Conservation (phyloP, 305 asterid species). For the Ruellia speciosa region DNA sequence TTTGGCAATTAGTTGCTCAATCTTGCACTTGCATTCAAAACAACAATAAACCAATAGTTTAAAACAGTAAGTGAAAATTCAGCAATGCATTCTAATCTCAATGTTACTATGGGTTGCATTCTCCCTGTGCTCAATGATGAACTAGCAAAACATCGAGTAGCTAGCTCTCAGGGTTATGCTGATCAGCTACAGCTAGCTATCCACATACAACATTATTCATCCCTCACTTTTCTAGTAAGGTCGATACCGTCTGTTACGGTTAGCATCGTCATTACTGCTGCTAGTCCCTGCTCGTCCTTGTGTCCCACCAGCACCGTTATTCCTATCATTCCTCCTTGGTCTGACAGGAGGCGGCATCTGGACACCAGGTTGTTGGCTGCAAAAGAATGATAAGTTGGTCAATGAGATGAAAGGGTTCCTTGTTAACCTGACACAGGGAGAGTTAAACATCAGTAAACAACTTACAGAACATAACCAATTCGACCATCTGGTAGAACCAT, state of each 20-base stretch:
- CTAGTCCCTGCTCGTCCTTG: constrained; percentile 34
- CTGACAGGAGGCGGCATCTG: constrained; percentile 44
- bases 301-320: constrained; percentile 36
- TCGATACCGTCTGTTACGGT: constrained; percentile 46
- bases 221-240: constrained; percentile 37
- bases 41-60: too few relatives aligned
- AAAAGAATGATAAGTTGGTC: constrained; percentile 4
- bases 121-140: constrained; percentile 7
- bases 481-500: constrained; percentile 98
- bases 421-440: background rate
- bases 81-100: constrained; percentile 4
- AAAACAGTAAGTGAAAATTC: background rate
- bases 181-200: constrained; percentile 24
- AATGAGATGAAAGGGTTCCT: background rate
- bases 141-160: constrained; percentile 14
- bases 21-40: too few relatives aligned
- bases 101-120: constrained; percentile 15
- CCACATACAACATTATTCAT: constrained; percentile 23
- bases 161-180: constrained; percentile 13
- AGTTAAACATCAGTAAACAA: constrained; percentile 12
- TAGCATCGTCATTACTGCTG: constrained; percentile 31
- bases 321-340: constrained; percentile 45
- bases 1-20: too few relatives aligned
- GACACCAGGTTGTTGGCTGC: constrained; percentile 60
- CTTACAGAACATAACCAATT: constrained; percentile 95